Base-by-base conservation (phyloP, 129 eudicot genomes). In the Lactuca saligna region DNA sequence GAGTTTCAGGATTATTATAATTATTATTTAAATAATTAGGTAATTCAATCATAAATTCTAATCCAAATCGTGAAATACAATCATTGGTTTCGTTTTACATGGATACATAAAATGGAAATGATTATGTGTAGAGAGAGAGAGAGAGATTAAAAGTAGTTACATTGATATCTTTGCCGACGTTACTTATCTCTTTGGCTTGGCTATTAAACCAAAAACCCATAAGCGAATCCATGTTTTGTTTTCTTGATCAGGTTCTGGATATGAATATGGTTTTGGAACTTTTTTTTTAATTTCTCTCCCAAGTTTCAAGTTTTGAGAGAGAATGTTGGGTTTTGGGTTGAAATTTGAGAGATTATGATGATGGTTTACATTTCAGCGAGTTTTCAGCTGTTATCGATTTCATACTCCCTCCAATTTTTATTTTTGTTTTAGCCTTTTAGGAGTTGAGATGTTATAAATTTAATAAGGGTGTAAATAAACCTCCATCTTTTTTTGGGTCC, bases 171-270 rank as follows among this genome's bases (percentile, higher is more conserved):
- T 66, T 66, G 31, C 31, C 54, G 34, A 41, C 68, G 4, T 34
- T 20, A 57, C 25, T 37, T 4, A 61, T 20, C 13, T 65, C 70
- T 48, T 66, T n/a, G 60, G 71, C 46, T 50, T 66, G 35, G 46
- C 11, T 66, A 15, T 42, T 70, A 60, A 71, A 71, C 75, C 75
- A 71, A 71, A 2, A 71, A 1, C 37, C 66, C 58, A 49, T 49
- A 17, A 71, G 11, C 9, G 6, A 6, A 71, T 71, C 50, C 75
- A 71, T 71, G 11, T 62, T 62, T 62, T 33, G n/a, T 57, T 7
- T 25, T 25, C 29, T 25, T 25, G 29, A 25, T 25, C 7, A 25
- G 37, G 1, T 20, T 69, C 8, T 37, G 6, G 13, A 60, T 60
- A 60, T 37, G 68, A 42, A 60, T 60, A 60, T 37, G 68, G 17